Conservation (phyloP, 1,139 yeast species). For the Yamadazyma diospyri region DNA sequence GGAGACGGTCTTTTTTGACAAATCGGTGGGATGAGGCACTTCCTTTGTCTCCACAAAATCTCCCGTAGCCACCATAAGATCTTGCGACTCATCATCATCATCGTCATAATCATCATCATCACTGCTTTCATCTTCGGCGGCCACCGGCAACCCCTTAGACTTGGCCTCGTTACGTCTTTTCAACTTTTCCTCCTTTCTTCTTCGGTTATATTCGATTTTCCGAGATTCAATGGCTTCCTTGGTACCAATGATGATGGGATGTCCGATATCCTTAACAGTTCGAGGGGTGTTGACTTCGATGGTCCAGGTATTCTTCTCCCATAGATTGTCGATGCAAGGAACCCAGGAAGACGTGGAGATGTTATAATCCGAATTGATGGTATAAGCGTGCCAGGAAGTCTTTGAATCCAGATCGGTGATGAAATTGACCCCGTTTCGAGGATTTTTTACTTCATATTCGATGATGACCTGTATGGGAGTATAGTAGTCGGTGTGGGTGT, state of each 20-base stretch:
- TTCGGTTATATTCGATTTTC: slow-evolving; percentile 14
- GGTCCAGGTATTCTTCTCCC: slow-evolving; percentile 94
- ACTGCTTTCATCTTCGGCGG: slow-evolving; percentile 18
- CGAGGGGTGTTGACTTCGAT: slow-evolving; percentile 79
- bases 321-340: slow-evolving; percentile 87
- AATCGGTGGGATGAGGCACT: slow-evolving; percentile 52
- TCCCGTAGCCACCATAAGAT: slow-evolving; percentile 73
- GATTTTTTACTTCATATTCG: slow-evolving; percentile 62
- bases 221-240: slow-evolving; percentile 19
- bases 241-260: slow-evolving; percentile 40
- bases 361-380: slow-evolving; percentile 74
- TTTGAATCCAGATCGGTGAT: slow-evolving; percentile 46
- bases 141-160: slow-evolving; percentile 7
- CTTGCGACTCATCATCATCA: slow-evolving; percentile 49
- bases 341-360: slow-evolving; percentile 92
- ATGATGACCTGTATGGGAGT: slow-evolving; percentile 73
- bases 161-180: slow-evolving; percentile 6
- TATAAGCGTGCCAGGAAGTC: slow-evolving; percentile 76
- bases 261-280: slow-evolving; percentile 69
- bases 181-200: slow-evolving; percentile 15
- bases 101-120: slow-evolving; percentile 36
- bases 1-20: slow-evolving; percentile 68
- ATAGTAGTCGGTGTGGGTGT: slow-evolving; percentile 42
- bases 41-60: slow-evolving; percentile 55
- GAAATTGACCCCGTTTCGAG: slow-evolving; percentile 75